Conservation (phyloP, 441 rosid species). For the Francoa sonchifolia region DNA sequence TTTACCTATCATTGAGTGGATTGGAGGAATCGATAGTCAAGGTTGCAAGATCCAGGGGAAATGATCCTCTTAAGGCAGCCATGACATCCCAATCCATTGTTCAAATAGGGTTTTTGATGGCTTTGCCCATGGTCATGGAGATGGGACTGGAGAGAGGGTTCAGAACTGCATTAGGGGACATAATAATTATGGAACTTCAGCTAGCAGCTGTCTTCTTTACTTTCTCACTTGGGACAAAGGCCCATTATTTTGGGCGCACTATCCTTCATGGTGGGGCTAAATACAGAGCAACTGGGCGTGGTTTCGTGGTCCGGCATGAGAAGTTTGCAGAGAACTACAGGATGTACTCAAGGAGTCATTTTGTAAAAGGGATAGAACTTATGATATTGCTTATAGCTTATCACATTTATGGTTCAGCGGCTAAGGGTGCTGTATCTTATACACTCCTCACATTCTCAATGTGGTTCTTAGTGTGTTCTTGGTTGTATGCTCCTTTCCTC, state of each 20-base stretch:
- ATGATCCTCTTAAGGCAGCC: slow-evolving; percentile 65
- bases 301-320: slow-evolving; percentile 21
- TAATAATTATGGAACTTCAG: slow-evolving; percentile 90
- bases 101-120: slow-evolving; percentile 69
- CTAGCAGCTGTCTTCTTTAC: slow-evolving; percentile 86
- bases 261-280: slow-evolving; percentile 20
- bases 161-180: slow-evolving; percentile 68
- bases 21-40: slow-evolving; percentile 67
- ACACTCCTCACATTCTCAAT: slow-evolving; percentile 30
- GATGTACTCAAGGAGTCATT: slow-evolving; percentile 22
- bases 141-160: slow-evolving; percentile 92
- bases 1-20: slow-evolving; percentile 80
- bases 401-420: slow-evolving; percentile 46
- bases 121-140: slow-evolving; percentile 95
- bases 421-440: slow-evolving; percentile 23
- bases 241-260: too few relatives aligned
- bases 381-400: slow-evolving; percentile 65
- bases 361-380: slow-evolving; percentile 14
- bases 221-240: slow-evolving; percentile 91
- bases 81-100: slow-evolving; percentile 89
- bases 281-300: slow-evolving; percentile 22
- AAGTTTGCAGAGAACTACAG: slow-evolving; percentile 20
- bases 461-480: slow-evolving; percentile 18
- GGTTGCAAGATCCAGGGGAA: slow-evolving; percentile 47
- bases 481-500: slow-evolving; percentile 21